Conservation (phyloP, 208 protist genomes). For the Giardia duodenalis region DNA sequence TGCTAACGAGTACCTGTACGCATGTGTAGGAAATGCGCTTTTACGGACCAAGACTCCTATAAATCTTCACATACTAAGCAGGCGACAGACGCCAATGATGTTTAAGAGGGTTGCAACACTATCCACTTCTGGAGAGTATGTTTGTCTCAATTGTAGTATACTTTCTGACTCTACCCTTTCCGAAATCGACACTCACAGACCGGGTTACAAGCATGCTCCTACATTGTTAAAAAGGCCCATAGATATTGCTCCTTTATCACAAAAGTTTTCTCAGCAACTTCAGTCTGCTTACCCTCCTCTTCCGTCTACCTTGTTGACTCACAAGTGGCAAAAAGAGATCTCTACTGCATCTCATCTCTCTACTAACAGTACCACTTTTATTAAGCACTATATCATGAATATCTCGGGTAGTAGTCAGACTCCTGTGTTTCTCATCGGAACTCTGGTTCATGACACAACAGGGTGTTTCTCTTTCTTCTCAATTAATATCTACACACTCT, state of each 20-base stretch:
- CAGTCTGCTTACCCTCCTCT: too few relatives aligned
- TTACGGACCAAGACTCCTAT: not conserved
- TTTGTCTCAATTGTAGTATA: too few relatives aligned
- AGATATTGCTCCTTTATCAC: too few relatives aligned
- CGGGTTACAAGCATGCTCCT: too few relatives aligned
- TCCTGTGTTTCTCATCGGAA: not conserved
- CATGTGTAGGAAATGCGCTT: not conserved
- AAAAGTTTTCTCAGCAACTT: too few relatives aligned
- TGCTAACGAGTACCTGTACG: not conserved
- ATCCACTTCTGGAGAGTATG: not conserved
- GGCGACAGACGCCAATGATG: not conserved
- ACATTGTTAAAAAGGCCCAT: too few relatives aligned
- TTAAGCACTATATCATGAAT: not conserved
- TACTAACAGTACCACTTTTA: too few relatives aligned
- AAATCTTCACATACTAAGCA: not conserved
- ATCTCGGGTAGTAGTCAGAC: not conserved
- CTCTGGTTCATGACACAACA: not conserved
- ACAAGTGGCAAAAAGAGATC: not conserved
- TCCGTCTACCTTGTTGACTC: not conserved
- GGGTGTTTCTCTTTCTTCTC: not conserved
- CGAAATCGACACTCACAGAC: too few relatives aligned
- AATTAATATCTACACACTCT: not conserved
- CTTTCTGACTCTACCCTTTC: too few relatives aligned
- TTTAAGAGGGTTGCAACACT: not conserved
- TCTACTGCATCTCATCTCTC: too few relatives aligned